Conservation (phyloP, 75 land plant genomes). For the Selaginella tamariscina region DNA sequence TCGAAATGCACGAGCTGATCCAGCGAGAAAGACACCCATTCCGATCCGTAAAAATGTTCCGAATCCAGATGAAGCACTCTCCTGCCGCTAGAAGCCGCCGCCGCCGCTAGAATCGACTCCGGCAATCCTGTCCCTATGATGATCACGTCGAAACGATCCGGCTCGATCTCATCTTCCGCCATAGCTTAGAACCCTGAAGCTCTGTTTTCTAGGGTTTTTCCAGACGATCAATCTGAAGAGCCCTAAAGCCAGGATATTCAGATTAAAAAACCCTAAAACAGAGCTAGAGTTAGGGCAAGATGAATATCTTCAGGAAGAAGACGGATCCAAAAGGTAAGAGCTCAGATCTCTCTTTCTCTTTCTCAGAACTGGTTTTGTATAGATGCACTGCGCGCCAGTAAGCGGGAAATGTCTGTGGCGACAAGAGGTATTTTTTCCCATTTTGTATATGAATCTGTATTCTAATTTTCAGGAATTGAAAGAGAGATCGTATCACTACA, state of each 20-base stretch:
- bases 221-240: too few relatives aligned
- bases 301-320: neutral
- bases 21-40: constrained; percentile 61
- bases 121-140: constrained; percentile 76
- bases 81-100: constrained; percentile 53
- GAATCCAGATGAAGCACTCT: constrained; percentile 75
- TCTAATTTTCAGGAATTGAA: neutral
- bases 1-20: neutral
- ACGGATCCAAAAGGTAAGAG: neutral
- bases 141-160: constrained; percentile 61
- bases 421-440: neutral
- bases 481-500: neutral
- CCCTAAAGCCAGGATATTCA: too few relatives aligned
- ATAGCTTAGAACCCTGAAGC: neutral
- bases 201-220: neutral
- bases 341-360: neutral
- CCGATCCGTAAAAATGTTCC: constrained; percentile 59
- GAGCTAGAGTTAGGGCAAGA: too few relatives aligned
- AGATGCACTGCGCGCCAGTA: neutral
- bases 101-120: constrained; percentile 67
- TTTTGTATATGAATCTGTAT: neutral
- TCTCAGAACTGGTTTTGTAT: neutral
- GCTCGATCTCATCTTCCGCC: constrained; percentile 40
- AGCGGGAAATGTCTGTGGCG: neutral
- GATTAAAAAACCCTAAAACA: too few relatives aligned